phyloP scores from a whole-genome alignment of 1,139 yeast species.

The Yamadazyma buinensis region DNA sequence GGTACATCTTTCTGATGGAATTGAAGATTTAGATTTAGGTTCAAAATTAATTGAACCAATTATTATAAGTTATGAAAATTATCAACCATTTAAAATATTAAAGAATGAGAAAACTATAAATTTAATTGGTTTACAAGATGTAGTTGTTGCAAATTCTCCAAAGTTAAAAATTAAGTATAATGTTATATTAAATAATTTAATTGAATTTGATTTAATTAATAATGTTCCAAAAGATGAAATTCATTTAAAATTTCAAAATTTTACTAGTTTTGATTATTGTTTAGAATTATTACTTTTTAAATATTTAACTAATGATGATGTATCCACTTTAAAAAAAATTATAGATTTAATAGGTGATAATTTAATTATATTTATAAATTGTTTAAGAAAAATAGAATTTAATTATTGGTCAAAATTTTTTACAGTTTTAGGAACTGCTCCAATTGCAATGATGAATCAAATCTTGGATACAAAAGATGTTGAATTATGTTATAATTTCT shows the following conservation, averaged over 20 bases:
- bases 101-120: conserved; percentile 17
- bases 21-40: too few species aligned
- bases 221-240: conserved; percentile 16
- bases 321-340: conserved; percentile 18
- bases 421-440: conserved; percentile 30
- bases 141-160: conserved; percentile 18
- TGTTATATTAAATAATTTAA: conserved; percentile 34
- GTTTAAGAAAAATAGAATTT: conserved; percentile 42
- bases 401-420: conserved; percentile 40
- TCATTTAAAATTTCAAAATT: conserved; percentile 23
- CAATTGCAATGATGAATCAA: conserved; percentile 36
- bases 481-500: conserved; percentile 39
- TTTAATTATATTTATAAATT: conserved; percentile 36
- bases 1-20: conserved; percentile 14
- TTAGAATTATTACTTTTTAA: conserved; percentile 38
- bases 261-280: conserved; percentile 35
- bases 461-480: conserved; percentile 35
- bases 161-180: conserved; percentile 28
- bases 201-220: conserved; percentile 35
- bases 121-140: conserved; percentile 33
- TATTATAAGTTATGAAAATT: conserved; percentile 18
- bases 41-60: conserved; percentile 21
- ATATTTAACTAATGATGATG: conserved; percentile 22
- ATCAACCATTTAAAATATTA: conserved; percentile 28
- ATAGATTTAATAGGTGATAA: conserved; percentile 28